Percentiles rank a stretch among this genome's conserved stretches.
phyloP scores from a whole-genome alignment of 345 rosid genomes.

The Rhodamnia argentea region DNA sequence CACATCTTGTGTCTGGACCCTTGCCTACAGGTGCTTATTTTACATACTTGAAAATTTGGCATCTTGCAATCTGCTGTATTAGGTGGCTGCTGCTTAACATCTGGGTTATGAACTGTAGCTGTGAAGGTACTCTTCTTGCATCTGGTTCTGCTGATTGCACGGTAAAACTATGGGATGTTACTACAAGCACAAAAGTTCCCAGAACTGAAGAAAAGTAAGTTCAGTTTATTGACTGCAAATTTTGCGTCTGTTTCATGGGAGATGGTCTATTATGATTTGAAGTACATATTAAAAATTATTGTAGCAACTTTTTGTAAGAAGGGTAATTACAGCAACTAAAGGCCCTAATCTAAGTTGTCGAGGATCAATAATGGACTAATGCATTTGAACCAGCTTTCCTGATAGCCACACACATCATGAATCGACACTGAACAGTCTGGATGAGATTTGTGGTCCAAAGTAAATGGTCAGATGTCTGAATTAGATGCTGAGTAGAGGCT shows the following conservation, averaged over 20 bases:
- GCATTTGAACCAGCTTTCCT: background rate
- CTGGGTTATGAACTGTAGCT: conserved; percentile 21
- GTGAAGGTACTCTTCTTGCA: conserved; percentile 92
- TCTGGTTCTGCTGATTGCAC: conserved; percentile 98
- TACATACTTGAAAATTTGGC: background rate
- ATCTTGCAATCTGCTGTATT: background rate
- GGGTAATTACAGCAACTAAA: background rate
- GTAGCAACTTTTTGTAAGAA: background rate
- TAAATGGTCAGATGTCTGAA: background rate
- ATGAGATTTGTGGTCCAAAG: background rate
- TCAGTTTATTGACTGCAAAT: background rate
- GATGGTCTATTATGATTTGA: background rate
- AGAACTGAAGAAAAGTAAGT: conserved; percentile 70
- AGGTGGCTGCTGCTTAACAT: conserved; percentile 4
- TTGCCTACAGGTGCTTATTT: conserved; percentile 59
- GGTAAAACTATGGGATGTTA: conserved; percentile 87
- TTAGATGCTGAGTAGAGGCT: background rate
- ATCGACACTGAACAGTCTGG: background rate
- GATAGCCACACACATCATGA: background rate
- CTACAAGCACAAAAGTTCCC: conserved; percentile 48
- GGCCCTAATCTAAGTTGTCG: background rate
- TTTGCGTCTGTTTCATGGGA: background rate
- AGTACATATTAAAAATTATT: background rate
- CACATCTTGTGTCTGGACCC: conserved; percentile 83
- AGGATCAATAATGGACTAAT: background rate